Evolutionary conservation across 1,284 basidiomycete genomes (phyloP).

Genomic region (Marasmius oreades): DNA sequence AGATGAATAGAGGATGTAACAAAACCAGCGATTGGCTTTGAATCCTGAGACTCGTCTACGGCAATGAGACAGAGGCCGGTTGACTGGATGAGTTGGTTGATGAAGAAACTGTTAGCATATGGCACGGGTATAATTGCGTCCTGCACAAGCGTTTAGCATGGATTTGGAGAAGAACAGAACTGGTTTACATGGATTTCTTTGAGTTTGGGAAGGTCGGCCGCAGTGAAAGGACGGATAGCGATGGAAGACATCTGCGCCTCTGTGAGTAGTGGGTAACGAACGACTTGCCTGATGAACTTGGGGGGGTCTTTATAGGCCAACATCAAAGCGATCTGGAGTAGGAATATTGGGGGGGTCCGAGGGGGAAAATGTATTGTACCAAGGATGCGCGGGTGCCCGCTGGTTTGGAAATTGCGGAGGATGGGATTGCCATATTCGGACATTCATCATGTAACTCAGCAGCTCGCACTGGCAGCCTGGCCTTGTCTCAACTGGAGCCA

Average conservation of each 20-base stretch:
- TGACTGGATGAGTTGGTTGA: conserved; percentile 48
- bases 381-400: neutral
- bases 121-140: conserved; percentile 38
- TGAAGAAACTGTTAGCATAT: conserved; percentile 50
- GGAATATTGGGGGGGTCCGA: neutral
- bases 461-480: too few relatives aligned
- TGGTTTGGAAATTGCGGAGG: neutral
- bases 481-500: too few relatives aligned
- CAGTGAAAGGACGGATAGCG: conserved; percentile 29
- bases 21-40: conserved; percentile 39
- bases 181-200: conserved; percentile 43
- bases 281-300: neutral
- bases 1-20: conserved; percentile 41
- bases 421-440: neutral
- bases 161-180: conserved; percentile 2
- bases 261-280: neutral
- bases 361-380: neutral
- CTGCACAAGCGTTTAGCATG: conserved; percentile 23
- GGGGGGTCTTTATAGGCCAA: neutral
- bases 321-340: neutral
- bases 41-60: conserved; percentile 26
- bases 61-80: conserved; percentile 49
- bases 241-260: conserved; percentile 21
- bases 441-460: neutral
- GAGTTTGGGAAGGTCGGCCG: conserved; percentile 37